A percentile compares a stretch with the other conserved stretches of the same genome.
phyloP scores from a whole-genome alignment of 495 filamentous ascomycete species.

The Penicillium dipodomyicola region DNA sequence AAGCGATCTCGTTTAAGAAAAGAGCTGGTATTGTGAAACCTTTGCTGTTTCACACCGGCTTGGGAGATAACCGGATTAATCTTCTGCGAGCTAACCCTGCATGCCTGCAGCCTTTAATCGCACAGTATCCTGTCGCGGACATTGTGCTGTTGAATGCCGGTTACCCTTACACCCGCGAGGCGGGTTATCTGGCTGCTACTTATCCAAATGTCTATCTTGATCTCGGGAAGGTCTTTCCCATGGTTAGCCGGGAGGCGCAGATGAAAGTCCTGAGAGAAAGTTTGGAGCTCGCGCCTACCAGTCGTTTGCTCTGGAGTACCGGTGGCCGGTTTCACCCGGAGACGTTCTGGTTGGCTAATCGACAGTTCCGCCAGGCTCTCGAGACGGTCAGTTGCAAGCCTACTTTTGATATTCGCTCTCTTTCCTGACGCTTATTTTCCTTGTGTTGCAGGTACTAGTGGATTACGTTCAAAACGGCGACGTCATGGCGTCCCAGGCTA shows the following conservation, averaged over 20 bases:
- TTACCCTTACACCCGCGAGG: slow-evolving; percentile 82
- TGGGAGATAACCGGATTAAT: slow-evolving; percentile 80
- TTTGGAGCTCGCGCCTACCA: slow-evolving; percentile 71
- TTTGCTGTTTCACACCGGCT: slow-evolving; percentile 82
- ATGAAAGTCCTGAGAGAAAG: slow-evolving; percentile 69
- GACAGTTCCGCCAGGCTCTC: slow-evolving; percentile 74
- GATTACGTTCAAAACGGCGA: slow-evolving; percentile 61
- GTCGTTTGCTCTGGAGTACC: slow-evolving; percentile 80
- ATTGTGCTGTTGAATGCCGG: slow-evolving; percentile 81
- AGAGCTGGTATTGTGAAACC: slow-evolving; percentile 55
- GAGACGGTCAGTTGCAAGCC: slow-evolving; percentile 48
- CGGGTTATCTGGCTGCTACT: slow-evolving; percentile 74
- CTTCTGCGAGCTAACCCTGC: slow-evolving; percentile 71
- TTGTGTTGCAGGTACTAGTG: slow-evolving; percentile 50
- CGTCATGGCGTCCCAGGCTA: slow-evolving; percentile 56
- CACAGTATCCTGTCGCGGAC: slow-evolving; percentile 61
- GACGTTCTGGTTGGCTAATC: slow-evolving; percentile 73
- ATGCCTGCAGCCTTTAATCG: slow-evolving; percentile 72
- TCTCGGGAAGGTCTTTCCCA: slow-evolving; percentile 83
- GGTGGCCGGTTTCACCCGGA: slow-evolving; percentile 85
- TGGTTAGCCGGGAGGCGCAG: slow-evolving; percentile 76
- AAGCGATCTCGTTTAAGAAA: slow-evolving; percentile 23
- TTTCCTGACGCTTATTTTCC: slow-evolving; percentile 7
- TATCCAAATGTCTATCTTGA: slow-evolving; percentile 85
- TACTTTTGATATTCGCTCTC: not conserved